Base-by-base conservation (phyloP, 257 asterid genomes). In the Solanum clarkiae region DNA sequence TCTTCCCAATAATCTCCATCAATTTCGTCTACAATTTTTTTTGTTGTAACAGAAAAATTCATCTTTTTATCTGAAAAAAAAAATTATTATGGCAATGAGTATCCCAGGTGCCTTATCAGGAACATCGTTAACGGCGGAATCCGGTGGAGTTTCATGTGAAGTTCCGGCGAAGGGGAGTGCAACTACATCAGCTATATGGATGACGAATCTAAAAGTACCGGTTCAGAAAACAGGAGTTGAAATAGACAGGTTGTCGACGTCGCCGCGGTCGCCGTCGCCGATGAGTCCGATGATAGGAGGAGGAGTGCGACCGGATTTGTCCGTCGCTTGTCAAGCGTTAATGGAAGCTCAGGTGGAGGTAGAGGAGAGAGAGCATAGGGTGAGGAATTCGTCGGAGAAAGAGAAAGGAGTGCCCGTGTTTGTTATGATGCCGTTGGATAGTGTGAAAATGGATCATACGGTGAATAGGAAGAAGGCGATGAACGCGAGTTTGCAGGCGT, bases 381-480 rank as follows among this genome's bases (percentile, higher is more conserved):
- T 36, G 85, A 88, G 53, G 83, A 63, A 16, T 70, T 83, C 57
- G 65, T 75, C 85, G 87, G 88, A 49, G 49, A 83, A 65, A 80
- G 90, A 82, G 29, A 90, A 81, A 59, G 99, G 99, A 36, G 97
- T 95, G 54, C 98, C 99, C 80, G 97, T 97, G 54, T 97, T 88
- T 75, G 99, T 97, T 15, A 97, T 97, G 99, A 97, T 95, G 99
- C 99, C 99, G 60, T 83, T 97, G 88, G 99, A 97, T 83, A 95
- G 97, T 83, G 99, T 97, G 90, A 93, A 90, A 74, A 92, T 92
- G 98, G 92, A 90, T 32, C 95, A 97, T 87, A 88, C 92, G 55
- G 97, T 97, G 91, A 97, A 95, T 69, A 68, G 98, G 90, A 97
- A 88, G 89, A 95, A 97, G 92, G 99, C 98, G 88, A 94, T 97